A percentile compares a stretch with the other conserved stretches of the same genome.
Conservation (phyloP, 352 stramenopile genomes). For the Pythium sp. region DNA sequence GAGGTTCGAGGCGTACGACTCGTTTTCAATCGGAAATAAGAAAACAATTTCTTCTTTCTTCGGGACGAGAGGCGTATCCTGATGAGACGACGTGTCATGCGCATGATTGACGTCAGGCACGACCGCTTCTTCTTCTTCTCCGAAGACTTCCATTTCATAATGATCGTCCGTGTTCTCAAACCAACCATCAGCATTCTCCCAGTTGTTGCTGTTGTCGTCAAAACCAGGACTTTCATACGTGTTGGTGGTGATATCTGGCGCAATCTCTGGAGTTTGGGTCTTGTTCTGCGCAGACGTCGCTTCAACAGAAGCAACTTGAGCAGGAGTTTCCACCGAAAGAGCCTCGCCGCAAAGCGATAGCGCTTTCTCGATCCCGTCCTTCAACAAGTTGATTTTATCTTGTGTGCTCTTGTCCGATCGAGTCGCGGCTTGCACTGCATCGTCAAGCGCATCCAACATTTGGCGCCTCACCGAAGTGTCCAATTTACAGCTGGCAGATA, state of each 20-base stretch:
- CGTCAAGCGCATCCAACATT: constrained; percentile 31
- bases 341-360: constrained; percentile 5
- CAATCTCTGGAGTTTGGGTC: neutral
- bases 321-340: neutral
- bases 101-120: constrained; percentile 21
- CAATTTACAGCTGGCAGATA: constrained; percentile 22
- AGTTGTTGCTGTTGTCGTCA: constrained; percentile 11
- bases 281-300: neutral
- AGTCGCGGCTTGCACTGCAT: constrained; percentile 3
- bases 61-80: constrained; percentile 13
- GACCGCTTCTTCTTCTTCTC: constrained; percentile 7
- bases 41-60: constrained; percentile 26
- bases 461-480: constrained; percentile 20
- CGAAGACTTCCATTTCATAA: constrained; percentile 8
- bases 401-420: constrained; percentile 4
- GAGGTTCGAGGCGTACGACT: constrained; percentile 38
- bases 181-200: constrained; percentile 8
- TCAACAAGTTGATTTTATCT: constrained; percentile 3
- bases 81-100: constrained; percentile 4
- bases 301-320: neutral
- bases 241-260: neutral
- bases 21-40: constrained; percentile 22
- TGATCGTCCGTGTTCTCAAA: constrained; percentile 11
- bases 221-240: neutral
- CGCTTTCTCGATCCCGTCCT: constrained; percentile 12